Conservation (phyloP, 2,329 filamentous ascomycete species). For the Atkinsonella texensis region DNA sequence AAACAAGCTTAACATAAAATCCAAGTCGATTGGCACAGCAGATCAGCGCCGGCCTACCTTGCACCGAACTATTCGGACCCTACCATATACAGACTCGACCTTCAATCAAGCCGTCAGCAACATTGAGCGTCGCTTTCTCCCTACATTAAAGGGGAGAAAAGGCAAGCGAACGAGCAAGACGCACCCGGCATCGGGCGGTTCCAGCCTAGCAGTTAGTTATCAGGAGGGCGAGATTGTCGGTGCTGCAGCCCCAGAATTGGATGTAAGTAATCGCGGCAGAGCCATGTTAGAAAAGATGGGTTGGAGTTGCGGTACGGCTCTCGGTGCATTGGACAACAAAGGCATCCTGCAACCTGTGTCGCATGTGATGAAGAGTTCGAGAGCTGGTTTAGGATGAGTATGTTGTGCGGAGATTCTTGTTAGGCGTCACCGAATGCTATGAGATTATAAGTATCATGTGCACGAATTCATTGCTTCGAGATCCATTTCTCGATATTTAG, state of each 20-base stretch:
- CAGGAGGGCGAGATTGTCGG: conserved; percentile 83
- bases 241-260: conserved; percentile 71
- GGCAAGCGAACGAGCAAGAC: conserved; percentile 22
- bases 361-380: conserved; percentile 77
- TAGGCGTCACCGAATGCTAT: not conserved
- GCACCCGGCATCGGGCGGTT: conserved; percentile 12
- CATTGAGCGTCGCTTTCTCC: conserved; percentile 43
- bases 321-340: conserved; percentile 73
- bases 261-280: conserved; percentile 69
- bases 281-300: conserved; percentile 95
- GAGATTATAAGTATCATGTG: conserved; percentile 31
- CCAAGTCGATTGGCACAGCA: conserved; percentile 68
- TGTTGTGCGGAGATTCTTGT: not conserved
- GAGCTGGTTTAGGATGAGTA: conserved; percentile 62
- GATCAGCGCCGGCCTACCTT: conserved; percentile 64
- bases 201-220: conserved; percentile 34
- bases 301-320: conserved; percentile 75
- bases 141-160: conserved; percentile 33
- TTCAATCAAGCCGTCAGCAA: conserved; percentile 36
- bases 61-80: conserved; percentile 59
- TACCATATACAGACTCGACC: conserved; percentile 43
- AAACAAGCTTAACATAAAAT: conserved; percentile 63
- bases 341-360: conserved; percentile 78
- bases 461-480: conserved; percentile 51
- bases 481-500: conserved; percentile 53